phyloP scores from a whole-genome alignment of 345 rosid genomes.

The Schrenkiella parvula region DNA sequence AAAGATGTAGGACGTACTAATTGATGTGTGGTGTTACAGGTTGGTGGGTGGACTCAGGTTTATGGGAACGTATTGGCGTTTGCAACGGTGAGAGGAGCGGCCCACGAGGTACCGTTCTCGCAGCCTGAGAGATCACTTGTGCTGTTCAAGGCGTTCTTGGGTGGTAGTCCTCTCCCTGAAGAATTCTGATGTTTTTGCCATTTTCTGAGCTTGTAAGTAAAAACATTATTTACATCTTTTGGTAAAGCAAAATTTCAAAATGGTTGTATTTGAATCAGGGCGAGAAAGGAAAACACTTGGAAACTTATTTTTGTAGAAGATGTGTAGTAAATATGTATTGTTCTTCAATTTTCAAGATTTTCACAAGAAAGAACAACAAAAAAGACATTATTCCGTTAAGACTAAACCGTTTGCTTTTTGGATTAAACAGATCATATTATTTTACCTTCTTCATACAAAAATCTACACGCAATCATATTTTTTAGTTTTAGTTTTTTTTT shows the following conservation, averaged over 20 bases:
- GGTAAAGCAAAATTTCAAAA: not conserved
- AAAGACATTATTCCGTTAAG: not conserved
- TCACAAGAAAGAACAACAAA: not conserved
- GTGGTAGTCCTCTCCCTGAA: constrained; percentile 60
- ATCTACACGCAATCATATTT: too few relatives aligned
- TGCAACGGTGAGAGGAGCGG: constrained; percentile 90
- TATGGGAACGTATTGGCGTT: constrained; percentile 63
- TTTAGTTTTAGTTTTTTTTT: too few relatives aligned
- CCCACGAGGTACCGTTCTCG: constrained; percentile 91
- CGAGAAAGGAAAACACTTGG: not conserved
- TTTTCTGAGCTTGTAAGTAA: constrained; percentile 9
- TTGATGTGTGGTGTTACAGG: constrained; percentile 38
- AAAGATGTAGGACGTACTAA: not conserved
- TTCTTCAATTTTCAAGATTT: not conserved
- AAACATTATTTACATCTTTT: not conserved
- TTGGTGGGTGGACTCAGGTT: constrained; percentile 97
- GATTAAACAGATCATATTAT: too few relatives aligned
- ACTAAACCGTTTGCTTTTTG: too few relatives aligned
- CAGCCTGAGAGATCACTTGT: constrained; percentile 84
- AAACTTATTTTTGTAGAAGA: not conserved
- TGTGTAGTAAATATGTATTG: not conserved
- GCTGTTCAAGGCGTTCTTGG: constrained; percentile 67
- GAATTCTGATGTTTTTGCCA: constrained; percentile 45
- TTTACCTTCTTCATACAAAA: too few relatives aligned
- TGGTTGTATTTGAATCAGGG: not conserved